Base-by-base conservation (phyloP, 1,284 basidiomycete genomes). In the Lentinus polychrous region DNA sequence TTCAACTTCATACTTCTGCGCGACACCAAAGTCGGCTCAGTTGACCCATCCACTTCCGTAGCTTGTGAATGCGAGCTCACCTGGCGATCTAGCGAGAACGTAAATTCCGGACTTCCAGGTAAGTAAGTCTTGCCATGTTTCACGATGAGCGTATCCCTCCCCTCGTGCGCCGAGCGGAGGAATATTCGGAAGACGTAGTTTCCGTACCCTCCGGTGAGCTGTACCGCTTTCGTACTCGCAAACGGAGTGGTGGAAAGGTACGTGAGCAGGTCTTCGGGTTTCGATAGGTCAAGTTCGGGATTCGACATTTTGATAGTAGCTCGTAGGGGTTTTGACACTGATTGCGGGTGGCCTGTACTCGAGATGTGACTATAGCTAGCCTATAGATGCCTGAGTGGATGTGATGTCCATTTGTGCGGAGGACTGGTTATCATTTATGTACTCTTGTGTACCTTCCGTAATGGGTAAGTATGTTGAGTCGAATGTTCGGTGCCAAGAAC, bases 161-260 rank as follows among this genome's bases (percentile, higher is more conserved):
- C 74, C 33, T 68, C 58, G 48, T 74, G 63, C 10, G 69, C 66
- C 23, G 45, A 52, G 8, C 53, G 55, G 32, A 82, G 67, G 32
- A 61, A 60, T 10, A 81, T 57, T 15, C 81, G 72, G 55, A 70
- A 84, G 12, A 70, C 58, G 58, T 72, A 83, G 60, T 83, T 84
- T 23, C 66, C 70, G 11, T 24, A 50, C 3, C 81, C 81, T 2
- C 81, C 82, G 2, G 67, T 61, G 17, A 83, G 66, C 8, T 46
- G 53, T 4, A 60, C 59, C 1, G 69, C 61, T 0, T 48, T 55
- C 10, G 57, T 53, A 23, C 66, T 60, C 6, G 67, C 66, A 51
- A 78, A 78, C 1, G 65, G 63, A 0, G 70, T 69, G 8, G 54
- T 43, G 20, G 57, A 41, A 22, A 79, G 62, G 55, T 74, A 78